Evolutionary conservation across 2,329 filamentous ascomycete species (phyloP).

Genomic region (Diaporthe nobilis): DNA sequence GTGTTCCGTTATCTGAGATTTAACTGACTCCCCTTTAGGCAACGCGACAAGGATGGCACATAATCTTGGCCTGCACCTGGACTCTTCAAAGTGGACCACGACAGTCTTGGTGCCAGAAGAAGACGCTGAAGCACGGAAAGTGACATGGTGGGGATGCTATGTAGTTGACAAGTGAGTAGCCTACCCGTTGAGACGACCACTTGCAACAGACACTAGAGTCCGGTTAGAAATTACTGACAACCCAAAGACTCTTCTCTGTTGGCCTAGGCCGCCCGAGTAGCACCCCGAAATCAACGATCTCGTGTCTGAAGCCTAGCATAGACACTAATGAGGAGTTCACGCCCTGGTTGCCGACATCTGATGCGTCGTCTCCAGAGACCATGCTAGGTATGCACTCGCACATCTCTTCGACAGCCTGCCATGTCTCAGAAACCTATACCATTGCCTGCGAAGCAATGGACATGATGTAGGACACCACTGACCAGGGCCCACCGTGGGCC

Average conservation of each 20-base stretch:
- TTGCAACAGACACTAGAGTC: too few relatives aligned
- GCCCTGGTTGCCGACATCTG: conserved; percentile 41
- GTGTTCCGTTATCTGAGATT: neutral
- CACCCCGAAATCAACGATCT: conserved; percentile 41
- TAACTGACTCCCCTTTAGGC: conserved; percentile 26
- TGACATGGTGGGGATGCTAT: conserved; percentile 47
- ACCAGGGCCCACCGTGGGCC: too few relatives aligned
- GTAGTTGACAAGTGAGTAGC: conserved; percentile 45
- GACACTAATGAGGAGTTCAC: conserved; percentile 40
- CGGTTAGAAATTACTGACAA: neutral
- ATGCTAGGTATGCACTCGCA: conserved; percentile 38
- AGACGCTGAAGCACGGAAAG: conserved; percentile 44
- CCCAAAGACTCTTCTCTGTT: conserved; percentile 41
- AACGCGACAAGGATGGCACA: conserved; percentile 47
- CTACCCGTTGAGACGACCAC: too few relatives aligned
- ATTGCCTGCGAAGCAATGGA: conserved; percentile 45
- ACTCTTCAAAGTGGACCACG: conserved; percentile 42
- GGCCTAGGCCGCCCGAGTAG: conserved; percentile 45
- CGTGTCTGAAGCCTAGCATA: conserved; percentile 43
- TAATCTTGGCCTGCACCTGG: conserved; percentile 46
- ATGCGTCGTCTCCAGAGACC: neutral
- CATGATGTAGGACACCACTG: conserved; percentile 35
- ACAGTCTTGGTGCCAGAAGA: conserved; percentile 38
- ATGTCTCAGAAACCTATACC: conserved; percentile 42
- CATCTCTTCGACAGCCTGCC: conserved; percentile 40